These are phyloP conservation scores for Aspergillus pseudoviridinutans DNA, from an alignment of 2,329 filamentous ascomycete species.

Conservation along the genomic window DNA sequence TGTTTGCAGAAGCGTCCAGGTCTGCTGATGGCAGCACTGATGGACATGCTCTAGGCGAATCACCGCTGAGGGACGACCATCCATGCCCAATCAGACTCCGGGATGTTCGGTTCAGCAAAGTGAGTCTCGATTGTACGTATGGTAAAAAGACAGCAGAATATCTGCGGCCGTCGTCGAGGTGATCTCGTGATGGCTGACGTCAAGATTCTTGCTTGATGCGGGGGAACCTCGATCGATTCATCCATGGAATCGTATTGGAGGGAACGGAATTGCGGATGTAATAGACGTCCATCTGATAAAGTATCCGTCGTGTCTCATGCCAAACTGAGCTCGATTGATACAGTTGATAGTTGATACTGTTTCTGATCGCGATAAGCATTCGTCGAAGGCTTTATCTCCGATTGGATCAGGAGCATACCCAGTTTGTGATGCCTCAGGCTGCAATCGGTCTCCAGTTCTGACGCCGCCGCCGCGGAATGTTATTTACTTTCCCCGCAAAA, in stretches of 20 bases:
- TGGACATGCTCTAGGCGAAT: background rate
- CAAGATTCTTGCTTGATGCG: conserved; percentile 10
- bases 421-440: background rate
- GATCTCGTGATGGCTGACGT: conserved; percentile 10
- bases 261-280: background rate
- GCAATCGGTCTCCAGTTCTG: conserved; percentile 3
- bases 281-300: background rate
- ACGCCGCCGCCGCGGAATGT: conserved; percentile 5
- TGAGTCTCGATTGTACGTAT: background rate
- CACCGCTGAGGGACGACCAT: background rate
- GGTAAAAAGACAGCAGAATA: background rate
- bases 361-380: background rate
- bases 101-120: background rate
- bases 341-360: background rate
- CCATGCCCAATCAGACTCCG: background rate
- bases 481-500: conserved; percentile 1
- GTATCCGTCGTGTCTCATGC: background rate
- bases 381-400: background rate
- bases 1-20: background rate
- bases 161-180: background rate
- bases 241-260: background rate
- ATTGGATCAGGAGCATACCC: background rate
- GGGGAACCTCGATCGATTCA: background rate
- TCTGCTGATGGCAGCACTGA: background rate
- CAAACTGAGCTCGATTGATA: too few species aligned